A percentile compares a stretch with the other conserved stretches of the same genome.
These are phyloP conservation scores for Fusarium kyushuense DNA, from an alignment of 2,329 filamentous ascomycete genomes.

Conservation along the genomic window DNA sequence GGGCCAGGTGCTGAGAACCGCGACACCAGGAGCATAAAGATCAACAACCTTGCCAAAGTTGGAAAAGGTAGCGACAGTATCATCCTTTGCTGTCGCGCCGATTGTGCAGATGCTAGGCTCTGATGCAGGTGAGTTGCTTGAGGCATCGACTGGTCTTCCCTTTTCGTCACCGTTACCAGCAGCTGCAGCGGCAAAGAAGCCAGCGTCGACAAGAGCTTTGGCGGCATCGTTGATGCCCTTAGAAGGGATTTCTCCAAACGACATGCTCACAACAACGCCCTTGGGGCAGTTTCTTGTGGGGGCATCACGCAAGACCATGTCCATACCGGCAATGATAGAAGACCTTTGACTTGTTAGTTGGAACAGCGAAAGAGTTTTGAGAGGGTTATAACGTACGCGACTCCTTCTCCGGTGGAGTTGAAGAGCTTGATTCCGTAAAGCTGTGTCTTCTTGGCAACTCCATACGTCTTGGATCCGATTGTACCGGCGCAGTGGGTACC, in stretches of 20 bases:
- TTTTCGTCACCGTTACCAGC: neutral
- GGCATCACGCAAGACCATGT: neutral
- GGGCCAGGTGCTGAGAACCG: neutral
- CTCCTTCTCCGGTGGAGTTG: neutral
- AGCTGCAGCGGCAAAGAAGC: slow-evolving; percentile 1
- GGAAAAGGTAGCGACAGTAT: neutral
- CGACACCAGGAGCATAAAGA: slow-evolving; percentile 4
- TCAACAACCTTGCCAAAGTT: slow-evolving; percentile 11
- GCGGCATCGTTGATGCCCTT: neutral
- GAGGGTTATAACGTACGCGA: neutral
- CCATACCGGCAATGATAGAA: slow-evolving; percentile 12
- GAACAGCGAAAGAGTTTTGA: accelerated
- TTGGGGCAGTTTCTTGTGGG: neutral
- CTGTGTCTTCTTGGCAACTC: slow-evolving; percentile 3
- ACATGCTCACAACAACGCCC: slow-evolving; percentile 13
- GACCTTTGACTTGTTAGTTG: neutral
- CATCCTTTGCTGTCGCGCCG: neutral
- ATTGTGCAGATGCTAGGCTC: slow-evolving; percentile 16
- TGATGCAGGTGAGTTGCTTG: neutral
- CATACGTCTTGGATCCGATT: slow-evolving; percentile 5
- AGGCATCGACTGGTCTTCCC: neutral
- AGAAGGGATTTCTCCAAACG: neutral
- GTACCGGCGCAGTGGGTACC: slow-evolving; percentile 11
- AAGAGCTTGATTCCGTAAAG: slow-evolving; percentile 19
- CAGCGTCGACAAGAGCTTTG: neutral